Conservation (phyloP, 768 basidiomycete species). For the Lenzites betulinus region DNA sequence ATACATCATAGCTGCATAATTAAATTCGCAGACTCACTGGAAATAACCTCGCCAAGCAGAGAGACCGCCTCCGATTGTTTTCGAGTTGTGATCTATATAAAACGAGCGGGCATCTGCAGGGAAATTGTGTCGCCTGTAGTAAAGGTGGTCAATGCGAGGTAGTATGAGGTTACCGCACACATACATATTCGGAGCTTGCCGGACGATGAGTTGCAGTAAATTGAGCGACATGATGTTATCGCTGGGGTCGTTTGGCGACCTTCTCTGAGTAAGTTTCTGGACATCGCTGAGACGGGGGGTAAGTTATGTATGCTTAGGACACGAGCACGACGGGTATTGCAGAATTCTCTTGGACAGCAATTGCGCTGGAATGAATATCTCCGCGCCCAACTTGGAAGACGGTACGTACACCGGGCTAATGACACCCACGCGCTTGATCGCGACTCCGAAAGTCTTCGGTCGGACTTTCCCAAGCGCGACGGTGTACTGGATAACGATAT, state of each 20-base stretch:
- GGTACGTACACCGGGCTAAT: conserved; percentile 10
- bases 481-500: conserved; percentile 1
- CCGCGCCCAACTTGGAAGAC: too few relatives aligned
- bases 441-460: background rate
- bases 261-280: conserved; percentile 5
- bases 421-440: conserved; percentile 11
- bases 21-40: conserved; percentile 14
- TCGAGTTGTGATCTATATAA: background rate
- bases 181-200: conserved; percentile 23
- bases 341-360: too few relatives aligned
- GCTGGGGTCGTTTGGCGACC: background rate
- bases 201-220: conserved; percentile 24
- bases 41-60: conserved; percentile 21
- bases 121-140: conserved; percentile 16
- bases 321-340: too few relatives aligned
- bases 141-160: background rate
- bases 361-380: too few relatives aligned
- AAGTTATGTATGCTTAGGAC: background rate
- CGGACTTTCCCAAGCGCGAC: background rate
- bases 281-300: background rate
- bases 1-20: background rate
- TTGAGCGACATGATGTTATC: conserved; percentile 16
- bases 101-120: conserved; percentile 19
- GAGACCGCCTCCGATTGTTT: conserved; percentile 9
- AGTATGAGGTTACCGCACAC: background rate